Evolutionary conservation across 495 filamentous ascomycete species (phyloP), one percentile per base, ranked within the genome.

Genomic region (Pyrenopolyporus hunteri): DNA sequence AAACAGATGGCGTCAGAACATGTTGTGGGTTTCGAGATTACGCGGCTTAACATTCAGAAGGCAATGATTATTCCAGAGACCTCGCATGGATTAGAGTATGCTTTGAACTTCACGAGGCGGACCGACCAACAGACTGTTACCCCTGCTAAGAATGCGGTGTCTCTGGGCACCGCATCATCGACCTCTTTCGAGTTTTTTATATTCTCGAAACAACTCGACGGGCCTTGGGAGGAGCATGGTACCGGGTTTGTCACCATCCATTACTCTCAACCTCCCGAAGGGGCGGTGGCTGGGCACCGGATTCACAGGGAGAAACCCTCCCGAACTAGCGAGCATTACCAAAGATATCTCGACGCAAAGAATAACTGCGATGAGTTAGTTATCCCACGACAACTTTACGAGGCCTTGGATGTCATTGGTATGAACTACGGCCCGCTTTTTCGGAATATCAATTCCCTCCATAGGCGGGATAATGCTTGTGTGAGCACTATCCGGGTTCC

Each of bases 381-480:
- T 3, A 40, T 53, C 17, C 63, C 70, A 8, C 52, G 65, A 16
- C 59, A 70, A 33, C 46, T 74, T 17, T 74, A 74, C 23, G 61
- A 67, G 32, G 33, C 48, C 2, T 54, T 70, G 1, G 76, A 80
- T 23, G 46, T 56, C 17, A 51, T 73, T 13, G 72, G 72, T 1
- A 65, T 84, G 31, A 63, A 75, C 7, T 84, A 83, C 54, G 82
- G 82, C 0, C 73, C 74, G 0, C 40, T 73, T 1, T 85, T 85
- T 64, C 74, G 68, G 17, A 73, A 73, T 43, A 59, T 73, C 8
- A 16, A 16, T 1, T 59, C 57, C 11, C 51, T 68, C 33, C 26
- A 31, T 22, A 65, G 14, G 26, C 11, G 53, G 20, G 59, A 49
- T 13, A 36, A 54, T 31, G 1, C 33, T n/a, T 69, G 46, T 31